phyloP scores from a whole-genome alignment of 2,329 filamentous ascomycete species.

The Aspergillus pseudoviridinutans region DNA sequence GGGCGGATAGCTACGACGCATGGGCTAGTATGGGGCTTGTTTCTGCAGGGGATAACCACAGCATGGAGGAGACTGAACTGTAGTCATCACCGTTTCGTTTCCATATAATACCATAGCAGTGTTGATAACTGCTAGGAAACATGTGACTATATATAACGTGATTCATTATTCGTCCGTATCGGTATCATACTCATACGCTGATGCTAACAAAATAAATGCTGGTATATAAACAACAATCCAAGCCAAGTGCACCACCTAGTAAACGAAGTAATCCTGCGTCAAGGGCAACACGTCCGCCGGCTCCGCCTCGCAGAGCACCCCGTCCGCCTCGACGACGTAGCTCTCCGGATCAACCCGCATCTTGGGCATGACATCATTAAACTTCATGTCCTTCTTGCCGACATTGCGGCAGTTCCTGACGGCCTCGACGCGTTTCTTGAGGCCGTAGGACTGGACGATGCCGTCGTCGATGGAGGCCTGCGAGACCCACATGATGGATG shows the following conservation, averaged over 20 bases:
- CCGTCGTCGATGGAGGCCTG: conserved; percentile 65
- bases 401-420: conserved; percentile 72
- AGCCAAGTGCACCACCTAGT: conserved; percentile 4
- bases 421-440: conserved; percentile 75
- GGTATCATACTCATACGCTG: background rate
- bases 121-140: too few species aligned
- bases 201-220: background rate
- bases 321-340: conserved; percentile 84
- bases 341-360: conserved; percentile 92
- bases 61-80: conserved; percentile 40
- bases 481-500: conserved; percentile 80
- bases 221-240: background rate
- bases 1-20: conserved; percentile 39
- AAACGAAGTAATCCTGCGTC: conserved; percentile 53
- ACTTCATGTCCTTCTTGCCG: conserved; percentile 85
- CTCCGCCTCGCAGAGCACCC: conserved; percentile 66
- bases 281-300: conserved; percentile 69
- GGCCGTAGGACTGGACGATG: conserved; percentile 64
- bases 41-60: conserved; percentile 43
- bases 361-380: conserved; percentile 74
- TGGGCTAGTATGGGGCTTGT: conserved; percentile 42
- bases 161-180: background rate
- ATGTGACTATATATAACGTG: background rate
- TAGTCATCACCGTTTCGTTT: too few species aligned
- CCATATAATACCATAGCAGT: too few species aligned